A percentile compares a stretch with the other conserved stretches of the same genome.
Evolutionary conservation across 2,329 filamentous ascomycete genomes (phyloP).

Genomic region (Plenodomus biglobosus): DNA sequence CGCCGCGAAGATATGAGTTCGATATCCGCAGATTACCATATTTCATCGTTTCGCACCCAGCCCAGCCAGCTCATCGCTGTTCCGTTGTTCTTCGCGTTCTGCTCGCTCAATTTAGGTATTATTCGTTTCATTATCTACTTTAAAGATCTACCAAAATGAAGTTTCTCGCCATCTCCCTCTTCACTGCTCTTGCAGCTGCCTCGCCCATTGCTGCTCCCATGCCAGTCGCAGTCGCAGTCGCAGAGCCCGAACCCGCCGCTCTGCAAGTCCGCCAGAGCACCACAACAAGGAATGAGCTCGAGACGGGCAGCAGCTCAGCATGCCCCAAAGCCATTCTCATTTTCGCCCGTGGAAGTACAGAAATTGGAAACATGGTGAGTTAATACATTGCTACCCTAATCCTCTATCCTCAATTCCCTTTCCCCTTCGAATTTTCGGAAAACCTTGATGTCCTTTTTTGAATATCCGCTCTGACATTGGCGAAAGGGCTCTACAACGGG

Average conservation of each 20-base stretch:
- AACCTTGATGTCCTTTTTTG: background rate
- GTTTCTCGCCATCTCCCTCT: slow-evolving; percentile 16
- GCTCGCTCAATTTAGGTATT: background rate
- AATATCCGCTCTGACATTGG: background rate
- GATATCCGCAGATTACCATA: background rate
- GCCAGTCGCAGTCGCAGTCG: slow-evolving; percentile 6
- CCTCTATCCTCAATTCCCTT: too few species aligned
- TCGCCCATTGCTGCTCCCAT: slow-evolving; percentile 11
- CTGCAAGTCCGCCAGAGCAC: slow-evolving; percentile 17
- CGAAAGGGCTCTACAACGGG: slow-evolving; percentile 25
- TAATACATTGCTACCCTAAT: background rate
- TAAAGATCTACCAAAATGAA: slow-evolving; percentile 20
- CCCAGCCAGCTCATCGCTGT: background rate
- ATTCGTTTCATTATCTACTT: background rate
- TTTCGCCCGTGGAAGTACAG: slow-evolving; percentile 29
- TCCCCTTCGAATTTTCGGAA: too few species aligned
- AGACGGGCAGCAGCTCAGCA: slow-evolving; percentile 14
- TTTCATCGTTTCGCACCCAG: background rate
- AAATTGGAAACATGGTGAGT: slow-evolving; percentile 33
- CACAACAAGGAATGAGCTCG: slow-evolving; percentile 24
- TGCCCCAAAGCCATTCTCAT: slow-evolving; percentile 35
- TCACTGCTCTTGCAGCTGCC: slow-evolving; percentile 13
- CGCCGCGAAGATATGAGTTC: background rate
- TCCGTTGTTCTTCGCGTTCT: background rate
- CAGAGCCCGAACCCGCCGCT: slow-evolving; percentile 7